Base-by-base conservation (phyloP, 2,329 filamentous ascomycete genomes). In the Pseudogymnoascus sp. region DNA sequence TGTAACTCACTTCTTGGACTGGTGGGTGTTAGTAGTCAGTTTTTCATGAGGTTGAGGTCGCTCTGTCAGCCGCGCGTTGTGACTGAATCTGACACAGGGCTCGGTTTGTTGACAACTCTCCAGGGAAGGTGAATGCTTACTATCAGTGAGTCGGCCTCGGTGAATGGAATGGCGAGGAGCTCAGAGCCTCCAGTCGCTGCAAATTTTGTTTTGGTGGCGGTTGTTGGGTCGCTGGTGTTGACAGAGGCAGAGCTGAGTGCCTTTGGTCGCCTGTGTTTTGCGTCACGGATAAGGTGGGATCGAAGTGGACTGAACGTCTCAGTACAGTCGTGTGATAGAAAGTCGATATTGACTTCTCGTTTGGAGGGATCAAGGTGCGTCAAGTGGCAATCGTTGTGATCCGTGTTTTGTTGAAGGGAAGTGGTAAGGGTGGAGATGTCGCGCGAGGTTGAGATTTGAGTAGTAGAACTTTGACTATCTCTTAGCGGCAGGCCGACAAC, bases 1-100 rank as follows among this genome's bases (percentile, higher is more conserved):
- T 69, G 66, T 69, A 68, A 70, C 70, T 69, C 70, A 72, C 71
- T 70, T 67, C 19, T 14, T 45, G 41, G 41, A 26, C 41, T 45
- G 41, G 21, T 14, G 26, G 11, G 41, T 12, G 41, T 45, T 45
- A 45, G 41, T 26, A 26, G 41, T 45, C 6, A 45, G 41, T 14
- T 26, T 26, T 45, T 45, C 41, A 45, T 12, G 21, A 26, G 21
- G 41, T 12, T 26, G 41, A 45, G 21, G 41, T 45, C 21, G 19
- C 12, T 23, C 19, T 23, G 21, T 45, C 41, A 45, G 41, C 41
- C 41, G 41, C 41, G 41, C 39, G 39, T 43, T 23, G 41, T 45
- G 41, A 45, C 41, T 26, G 41, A 14, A 26, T 45, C 41, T 45
- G 41, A 58, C 29, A 33, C 52, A 37, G 26, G 19, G n/a, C 14